Percentiles rank a stretch among this genome's conserved stretches.
Evolutionary conservation across 345 rosid genomes (phyloP).

Genomic region (Rhizophora mangle): DNA sequence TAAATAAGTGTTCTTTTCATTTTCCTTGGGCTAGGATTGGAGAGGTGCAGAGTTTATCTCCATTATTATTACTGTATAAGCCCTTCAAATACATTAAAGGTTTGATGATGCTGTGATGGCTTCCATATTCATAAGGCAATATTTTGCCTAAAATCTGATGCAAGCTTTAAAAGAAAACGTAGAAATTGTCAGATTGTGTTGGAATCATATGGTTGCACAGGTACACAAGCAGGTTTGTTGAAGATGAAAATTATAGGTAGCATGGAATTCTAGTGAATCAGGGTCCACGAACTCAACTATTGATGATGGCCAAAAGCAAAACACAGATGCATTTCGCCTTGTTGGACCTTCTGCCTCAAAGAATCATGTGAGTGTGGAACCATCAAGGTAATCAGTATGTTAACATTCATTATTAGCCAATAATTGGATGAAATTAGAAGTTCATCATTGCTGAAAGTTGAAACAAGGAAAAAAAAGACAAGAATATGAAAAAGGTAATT

Average conservation of each 20-base stretch:
- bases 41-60: not conserved
- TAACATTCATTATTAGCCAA: constrained; percentile 28
- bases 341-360: constrained; percentile 13
- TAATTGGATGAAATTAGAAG: constrained; percentile 26
- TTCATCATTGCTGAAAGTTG: constrained; percentile 33
- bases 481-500: constrained; percentile 12
- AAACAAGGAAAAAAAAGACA: constrained; percentile 15
- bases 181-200: too few relatives aligned
- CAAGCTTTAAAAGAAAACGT: too few relatives aligned
- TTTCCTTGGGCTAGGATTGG: not conserved
- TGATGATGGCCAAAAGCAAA: constrained; percentile 27
- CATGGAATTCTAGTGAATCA: not conserved
- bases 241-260: too few relatives aligned
- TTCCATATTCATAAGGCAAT: too few relatives aligned
- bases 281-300: constrained; percentile 1
- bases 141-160: too few relatives aligned
- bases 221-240: too few relatives aligned
- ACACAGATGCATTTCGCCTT: constrained; percentile 23
- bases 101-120: too few relatives aligned
- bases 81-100: not conserved
- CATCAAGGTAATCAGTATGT: constrained; percentile 23
- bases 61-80: too few relatives aligned
- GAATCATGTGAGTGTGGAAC: constrained; percentile 27
- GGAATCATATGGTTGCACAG: too few relatives aligned
- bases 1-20: not conserved